phyloP scores from a whole-genome alignment of 768 basidiomycete species.

The Infundibulicybe gibba region DNA sequence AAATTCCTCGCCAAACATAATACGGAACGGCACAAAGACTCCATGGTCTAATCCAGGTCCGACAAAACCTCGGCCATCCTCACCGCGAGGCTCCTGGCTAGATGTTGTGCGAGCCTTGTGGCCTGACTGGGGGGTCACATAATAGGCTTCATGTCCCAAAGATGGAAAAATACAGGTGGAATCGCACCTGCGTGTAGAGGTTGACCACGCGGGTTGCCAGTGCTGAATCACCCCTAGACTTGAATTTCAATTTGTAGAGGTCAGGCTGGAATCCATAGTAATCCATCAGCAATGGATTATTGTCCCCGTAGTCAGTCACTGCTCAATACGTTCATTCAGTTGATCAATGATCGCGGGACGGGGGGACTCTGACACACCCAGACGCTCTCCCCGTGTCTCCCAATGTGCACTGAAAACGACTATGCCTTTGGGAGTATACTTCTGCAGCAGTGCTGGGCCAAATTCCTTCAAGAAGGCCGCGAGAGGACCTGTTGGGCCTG shows the following conservation, averaged over 20 bases:
- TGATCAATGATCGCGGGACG: not conserved
- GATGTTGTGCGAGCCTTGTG: slow-evolving; percentile 45
- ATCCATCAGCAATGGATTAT: slow-evolving; percentile 73
- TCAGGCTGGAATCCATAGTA: slow-evolving; percentile 65
- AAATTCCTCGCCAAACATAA: slow-evolving; percentile 74
- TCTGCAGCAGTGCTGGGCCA: slow-evolving; percentile 57
- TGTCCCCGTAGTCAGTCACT: slow-evolving; percentile 78
- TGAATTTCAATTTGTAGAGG: slow-evolving; percentile 63
- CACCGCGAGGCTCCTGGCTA: slow-evolving; percentile 51
- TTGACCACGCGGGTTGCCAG: slow-evolving; percentile 60
- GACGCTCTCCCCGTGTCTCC: slow-evolving; percentile 59
- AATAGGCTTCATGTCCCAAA: not conserved
- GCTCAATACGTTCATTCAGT: not conserved
- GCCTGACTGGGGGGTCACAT: slow-evolving; percentile 33
- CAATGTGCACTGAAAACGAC: slow-evolving; percentile 84
- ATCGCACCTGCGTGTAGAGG: slow-evolving; percentile 47
- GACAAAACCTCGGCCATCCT: slow-evolving; percentile 60
- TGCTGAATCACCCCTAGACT: slow-evolving; percentile 56
- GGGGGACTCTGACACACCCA: slow-evolving; percentile 34
- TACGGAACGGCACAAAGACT: slow-evolving; percentile 73
- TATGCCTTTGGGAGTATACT: slow-evolving; percentile 76
- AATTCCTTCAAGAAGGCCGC: slow-evolving; percentile 61
- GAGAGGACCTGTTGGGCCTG: slow-evolving; percentile 51
- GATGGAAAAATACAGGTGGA: not conserved
- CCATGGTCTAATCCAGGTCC: slow-evolving; percentile 77